A percentile compares a stretch with the other conserved stretches of the same genome.
Evolutionary conservation across 805 yeast species (phyloP).

Genomic region (Suhomyces emberorum): DNA sequence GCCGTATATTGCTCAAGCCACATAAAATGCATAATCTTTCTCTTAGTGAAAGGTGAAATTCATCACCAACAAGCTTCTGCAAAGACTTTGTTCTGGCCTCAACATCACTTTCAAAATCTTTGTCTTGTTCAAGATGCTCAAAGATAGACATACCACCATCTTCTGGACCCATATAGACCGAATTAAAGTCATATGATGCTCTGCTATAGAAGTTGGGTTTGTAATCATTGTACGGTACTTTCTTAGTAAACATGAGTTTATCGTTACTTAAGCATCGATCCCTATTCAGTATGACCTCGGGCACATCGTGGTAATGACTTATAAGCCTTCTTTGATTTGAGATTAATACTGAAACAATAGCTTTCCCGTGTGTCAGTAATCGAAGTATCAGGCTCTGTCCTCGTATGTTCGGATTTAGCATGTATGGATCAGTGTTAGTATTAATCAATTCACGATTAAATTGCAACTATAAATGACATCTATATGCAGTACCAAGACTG

Average conservation of each 20-base stretch:
- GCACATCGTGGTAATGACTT: no score
- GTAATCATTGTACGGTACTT: constrained; percentile 11
- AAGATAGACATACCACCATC: constrained; percentile 10
- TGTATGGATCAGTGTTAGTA: no score
- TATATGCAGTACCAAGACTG: no score
- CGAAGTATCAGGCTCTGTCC: no score
- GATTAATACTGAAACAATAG: no score
- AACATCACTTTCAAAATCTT: constrained; percentile 1
- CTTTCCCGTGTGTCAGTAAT: no score
- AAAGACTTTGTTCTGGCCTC: constrained; percentile 15
- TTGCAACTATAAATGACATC: no score
- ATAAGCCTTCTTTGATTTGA: no score
- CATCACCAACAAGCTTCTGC: constrained; percentile 23
- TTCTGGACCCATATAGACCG: constrained; percentile 5
- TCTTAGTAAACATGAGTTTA: constrained; percentile 10
- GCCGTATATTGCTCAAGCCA: constrained; percentile 25
- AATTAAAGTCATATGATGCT: constrained; percentile 13
- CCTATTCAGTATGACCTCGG: constrained; percentile 20
- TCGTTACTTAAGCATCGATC: constrained; percentile 18
- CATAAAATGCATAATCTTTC: constrained; percentile 27
- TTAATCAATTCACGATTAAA: no score
- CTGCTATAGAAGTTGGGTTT: constrained; percentile 15
- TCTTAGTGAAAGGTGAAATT: constrained; percentile 20
- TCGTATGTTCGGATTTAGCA: no score
- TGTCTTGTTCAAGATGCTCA: constrained; percentile 10